Evolutionary conservation across 2,329 filamentous ascomycete species (phyloP), one percentile per base, ranked within the genome.

Genomic region (Sporothrix sp.): DNA sequence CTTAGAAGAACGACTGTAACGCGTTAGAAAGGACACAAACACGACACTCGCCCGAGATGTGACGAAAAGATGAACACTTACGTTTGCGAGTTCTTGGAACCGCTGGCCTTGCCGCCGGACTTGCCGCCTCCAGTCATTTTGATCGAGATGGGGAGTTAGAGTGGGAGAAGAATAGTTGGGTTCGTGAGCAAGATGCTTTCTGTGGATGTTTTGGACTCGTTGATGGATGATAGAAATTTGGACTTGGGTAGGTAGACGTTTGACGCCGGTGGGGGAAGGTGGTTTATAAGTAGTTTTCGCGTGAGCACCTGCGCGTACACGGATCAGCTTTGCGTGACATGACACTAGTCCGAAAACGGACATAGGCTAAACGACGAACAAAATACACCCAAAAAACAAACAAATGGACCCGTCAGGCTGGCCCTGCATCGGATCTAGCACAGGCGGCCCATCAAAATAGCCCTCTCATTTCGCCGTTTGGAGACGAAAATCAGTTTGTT

Each of bases 111-210:
- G 84, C 93, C 93, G 75, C 93, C 93, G 77, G 91, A 96, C 78
- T 98, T 98, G 75, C 93, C 93, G 74, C 91, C 91, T 82, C 91
- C 91, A 88, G 93, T 95, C 93, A 98, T 98, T 86, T 87, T 96
- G 84, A 80, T 68, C 59, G 70, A 60, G 62, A n/a, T 63, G 56
- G 60, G 61, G 61, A 55, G 46, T 54, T 51, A 48, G 46, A 57
- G 56, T 54, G 51, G 55, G 56, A 58, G 59, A 59, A 58, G 56
- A 61, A 55, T 59, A 43, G 27, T 16, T 33, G 18, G 33, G n/a
- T 46, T 35, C 37, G 60, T 51, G 57, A 55, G 36, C 16, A 52
- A 59, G 60, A 61, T 58, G 46, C 27, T 52, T 32, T 30, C 33
- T 51, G 58, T n/a, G 58, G 61, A 61, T 60, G 58, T 53, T 57